Conservation (phyloP, 179 eudicot species). For the Gypsophila paniculata region DNA sequence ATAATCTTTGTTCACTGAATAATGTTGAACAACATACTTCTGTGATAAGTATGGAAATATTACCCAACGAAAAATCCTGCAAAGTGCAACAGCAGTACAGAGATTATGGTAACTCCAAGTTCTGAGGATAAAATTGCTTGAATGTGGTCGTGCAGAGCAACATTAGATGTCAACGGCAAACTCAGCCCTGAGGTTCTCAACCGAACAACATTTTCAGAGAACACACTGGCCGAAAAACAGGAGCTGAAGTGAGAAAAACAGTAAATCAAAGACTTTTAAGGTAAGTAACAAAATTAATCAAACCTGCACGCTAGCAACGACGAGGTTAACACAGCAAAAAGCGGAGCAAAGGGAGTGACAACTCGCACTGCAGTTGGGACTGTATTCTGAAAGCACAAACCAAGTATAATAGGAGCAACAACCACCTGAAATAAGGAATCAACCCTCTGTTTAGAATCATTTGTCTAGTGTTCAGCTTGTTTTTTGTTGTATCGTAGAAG, state of each 20-base stretch:
- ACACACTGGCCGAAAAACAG: constrained; percentile 40
- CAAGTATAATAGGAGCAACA: constrained; percentile 63
- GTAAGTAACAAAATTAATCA: constrained; percentile 1
- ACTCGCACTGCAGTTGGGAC: constrained; percentile 51
- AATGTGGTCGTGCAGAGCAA: constrained; percentile 32
- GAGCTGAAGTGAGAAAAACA: not conserved
- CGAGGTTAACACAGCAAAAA: constrained; percentile 53
- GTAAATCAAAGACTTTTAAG: not conserved
- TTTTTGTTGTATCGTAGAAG: not conserved
- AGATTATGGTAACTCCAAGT: constrained; percentile 42
- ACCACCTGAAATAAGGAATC: constrained; percentile 40
- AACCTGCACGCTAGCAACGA: constrained; percentile 70
- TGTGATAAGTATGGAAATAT: constrained; percentile 19
- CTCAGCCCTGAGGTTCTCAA: constrained; percentile 42
- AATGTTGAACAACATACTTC: not conserved
- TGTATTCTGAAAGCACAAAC: constrained; percentile 48
- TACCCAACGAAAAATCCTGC: constrained; percentile 70
- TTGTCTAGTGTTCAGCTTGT: not conserved
- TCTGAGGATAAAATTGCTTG: constrained; percentile 45
- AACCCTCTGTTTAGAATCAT: not conserved
- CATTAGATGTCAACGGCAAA: constrained; percentile 33
- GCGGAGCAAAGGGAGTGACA: constrained; percentile 51
- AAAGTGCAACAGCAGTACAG: constrained; percentile 52
- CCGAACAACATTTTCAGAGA: constrained; percentile 58
- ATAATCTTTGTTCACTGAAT: not conserved